Evolutionary conservation across 2,329 filamentous ascomycete species (phyloP).

Genomic region (Teratosphaeria zuluensis): DNA sequence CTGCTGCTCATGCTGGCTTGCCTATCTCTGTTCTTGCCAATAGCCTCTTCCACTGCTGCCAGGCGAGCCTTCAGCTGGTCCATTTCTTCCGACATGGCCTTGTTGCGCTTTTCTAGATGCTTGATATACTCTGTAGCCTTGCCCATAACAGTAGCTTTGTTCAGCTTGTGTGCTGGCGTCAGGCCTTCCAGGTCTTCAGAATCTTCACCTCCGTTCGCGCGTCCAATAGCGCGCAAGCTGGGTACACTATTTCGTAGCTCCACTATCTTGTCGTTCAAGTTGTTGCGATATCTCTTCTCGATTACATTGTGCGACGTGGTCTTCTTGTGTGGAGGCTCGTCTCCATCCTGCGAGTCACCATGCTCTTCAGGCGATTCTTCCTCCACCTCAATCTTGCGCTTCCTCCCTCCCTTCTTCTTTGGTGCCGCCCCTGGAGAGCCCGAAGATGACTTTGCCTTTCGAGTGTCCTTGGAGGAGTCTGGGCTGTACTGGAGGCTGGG

Average conservation of each 20-base stretch:
- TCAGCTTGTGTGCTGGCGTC: conserved; percentile 77
- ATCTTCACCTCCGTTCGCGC: conserved; percentile 55
- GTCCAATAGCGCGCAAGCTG: conserved; percentile 74
- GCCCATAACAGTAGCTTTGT: conserved; percentile 92
- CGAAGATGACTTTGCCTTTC: conserved; percentile 21
- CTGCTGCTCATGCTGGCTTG: conserved; percentile 16
- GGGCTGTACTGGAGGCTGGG: conserved; percentile 22
- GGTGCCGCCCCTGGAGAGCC: conserved; percentile 16
- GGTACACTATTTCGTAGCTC: conserved; percentile 86
- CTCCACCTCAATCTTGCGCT: conserved; percentile 25
- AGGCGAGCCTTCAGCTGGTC: conserved; percentile 67
- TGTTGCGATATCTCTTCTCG: conserved; percentile 91
- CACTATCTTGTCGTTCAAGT: conserved; percentile 94
- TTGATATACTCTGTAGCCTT: conserved; percentile 96
- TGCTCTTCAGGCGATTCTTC: conserved; percentile 39
- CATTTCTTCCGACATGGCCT: conserved; percentile 72
- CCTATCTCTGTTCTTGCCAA: conserved; percentile 29
- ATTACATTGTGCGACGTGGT: conserved; percentile 91
- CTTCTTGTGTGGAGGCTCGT: conserved; percentile 59
- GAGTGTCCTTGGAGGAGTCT: conserved; percentile 17
- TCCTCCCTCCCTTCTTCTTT: conserved; percentile 27
- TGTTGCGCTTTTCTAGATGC: conserved; percentile 85
- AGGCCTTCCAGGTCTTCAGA: conserved; percentile 63
- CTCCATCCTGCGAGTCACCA: conserved; percentile 21
- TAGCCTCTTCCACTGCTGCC: conserved; percentile 56